Percentiles rank a stretch among this genome's conserved stretches.
Evolutionary conservation across 2,329 filamentous ascomycete genomes (phyloP).

Genomic region (Graphilbum ipis-grandicollis): DNA sequence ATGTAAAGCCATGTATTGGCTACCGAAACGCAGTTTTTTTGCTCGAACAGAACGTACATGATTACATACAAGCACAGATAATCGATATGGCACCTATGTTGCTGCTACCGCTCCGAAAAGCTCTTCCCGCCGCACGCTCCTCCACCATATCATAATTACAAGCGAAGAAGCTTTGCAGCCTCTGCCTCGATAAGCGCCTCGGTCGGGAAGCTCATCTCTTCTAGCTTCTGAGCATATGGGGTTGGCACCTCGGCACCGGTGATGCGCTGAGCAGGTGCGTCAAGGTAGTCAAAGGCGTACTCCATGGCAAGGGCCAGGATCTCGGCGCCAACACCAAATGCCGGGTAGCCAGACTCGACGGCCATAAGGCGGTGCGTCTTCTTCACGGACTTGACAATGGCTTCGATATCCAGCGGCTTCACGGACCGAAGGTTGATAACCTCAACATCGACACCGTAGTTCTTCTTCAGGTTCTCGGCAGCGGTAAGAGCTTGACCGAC

Average conservation of each 20-base stretch:
- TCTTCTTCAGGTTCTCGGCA: constrained; percentile 83
- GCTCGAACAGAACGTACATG: no score
- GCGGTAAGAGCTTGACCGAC: constrained; percentile 83
- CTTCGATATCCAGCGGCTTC: constrained; percentile 90
- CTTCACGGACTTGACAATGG: constrained; percentile 94
- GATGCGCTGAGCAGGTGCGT: constrained; percentile 82
- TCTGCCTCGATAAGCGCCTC: constrained; percentile 77
- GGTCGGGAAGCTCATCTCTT: constrained; percentile 89
- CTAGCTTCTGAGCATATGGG: constrained; percentile 80
- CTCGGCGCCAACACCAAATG: constrained; percentile 83
- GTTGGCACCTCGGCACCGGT: constrained; percentile 96
- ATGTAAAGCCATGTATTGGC: no score
- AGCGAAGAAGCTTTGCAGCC: constrained; percentile 70
- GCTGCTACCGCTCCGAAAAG: no score
- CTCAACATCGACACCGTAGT: constrained; percentile 89
- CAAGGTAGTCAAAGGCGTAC: constrained; percentile 95
- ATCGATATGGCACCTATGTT: no score
- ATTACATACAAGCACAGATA: no score
- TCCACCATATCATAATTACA: constrained; percentile 18
- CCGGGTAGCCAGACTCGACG: constrained; percentile 91
- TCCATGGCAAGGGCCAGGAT: constrained; percentile 92
- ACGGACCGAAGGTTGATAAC: constrained; percentile 96
- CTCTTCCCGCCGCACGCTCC: no score
- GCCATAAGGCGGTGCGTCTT: constrained; percentile 87
- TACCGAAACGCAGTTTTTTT: no score